Evolutionary conservation across 768 basidiomycete species (phyloP), one percentile per base, ranked within the genome.

Genomic region (Leccinellum luteum): DNA sequence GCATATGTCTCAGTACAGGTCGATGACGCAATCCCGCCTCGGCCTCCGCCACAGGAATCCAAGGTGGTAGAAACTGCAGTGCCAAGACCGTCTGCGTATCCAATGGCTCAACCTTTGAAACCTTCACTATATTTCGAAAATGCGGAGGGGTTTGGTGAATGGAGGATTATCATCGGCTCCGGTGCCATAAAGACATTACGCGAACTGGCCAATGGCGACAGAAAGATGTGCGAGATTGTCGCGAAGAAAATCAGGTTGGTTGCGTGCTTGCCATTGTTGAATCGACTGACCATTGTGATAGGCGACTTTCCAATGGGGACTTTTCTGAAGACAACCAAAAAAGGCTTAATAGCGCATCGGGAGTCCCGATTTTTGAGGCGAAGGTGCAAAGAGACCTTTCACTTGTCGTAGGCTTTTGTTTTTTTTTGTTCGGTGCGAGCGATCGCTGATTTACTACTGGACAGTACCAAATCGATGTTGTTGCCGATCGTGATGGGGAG

Each of bases 251-350:
- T 90, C 65, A 82, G 77, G 89, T 86, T 50, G 27, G 78, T 64
- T 3, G 6, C 13, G 9, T 41, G 32, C 35, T 53, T 52, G 8
- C 6, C 9, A 23, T 32, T 27, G 13, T 35, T n/a, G 41, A 10
- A 28, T n/a, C 6, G 51, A 30, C 34, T 58, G 41, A 57, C 35
- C 5, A 3, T 34, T 7, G 9, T 31, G 23, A 30, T 47, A 89
- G 88, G 64, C 84, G 89, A 58, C 76, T 90, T 12, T 90, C 88
- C 0, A 78, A 80, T 3, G 88, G 87, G 0, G 80, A 84, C 55
- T 89, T 90, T 63, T 88, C 87, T 1, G 75, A 77, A 12, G 83
- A 85, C 56, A 89, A 89, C 59, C 85, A 89, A 61, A 86, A 86
- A 67, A 71, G 79, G 7, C 71, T 89, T 13, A 82, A 75, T 21